Base-by-base conservation (phyloP, 1,284 basidiomycete species). In the Trametes sp. region DNA sequence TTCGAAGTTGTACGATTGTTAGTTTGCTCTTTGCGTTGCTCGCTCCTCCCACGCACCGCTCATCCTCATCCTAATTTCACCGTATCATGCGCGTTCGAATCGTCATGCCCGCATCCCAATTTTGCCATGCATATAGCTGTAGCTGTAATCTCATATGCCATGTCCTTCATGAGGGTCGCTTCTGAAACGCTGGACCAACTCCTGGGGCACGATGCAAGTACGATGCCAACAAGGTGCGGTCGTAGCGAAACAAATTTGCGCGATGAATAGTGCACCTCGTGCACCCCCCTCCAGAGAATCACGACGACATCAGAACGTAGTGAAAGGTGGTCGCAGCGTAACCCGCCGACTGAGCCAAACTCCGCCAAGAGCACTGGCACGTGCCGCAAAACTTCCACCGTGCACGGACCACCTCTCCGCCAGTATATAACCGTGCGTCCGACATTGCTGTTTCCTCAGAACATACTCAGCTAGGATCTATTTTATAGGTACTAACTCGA, bases 391-490 rank as follows among this genome's bases (percentile, higher is more conserved):
- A 67, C 64, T 52, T 50, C 63, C 29, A 44, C 53, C 13, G 57
- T 66, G 69, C 69, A 71, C 69, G 69, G 70, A 61, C 67, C 70
- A 69, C 61, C 44, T 23, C n/a, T 6, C n/a, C 23, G 5, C 7
- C 13, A 13, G 46, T 81, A 83, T 84, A 86, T 75, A 76, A 45
- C 57, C 66, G 29, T 11, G 4, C 45, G 4, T 1, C 65, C 51
- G 28, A 59, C 68, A 59, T 63, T 9, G 56, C 2, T 50, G 67
- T 76, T 81, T 82, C 84, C 71, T 80, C 65, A 88, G 89, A 91
- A 90, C 89, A 91, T 91, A 91, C 89, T 91, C 89, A 89, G 83
- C 83, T 85, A 90, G 89, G 89, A 91, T 91, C 89, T 91, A 84
- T 91, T 91, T 84, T 87, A 90, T 88, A 91, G 89, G 87, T 87